Conservation (phyloP, 768 basidiomycete species). For the Termitomyces sp. region DNA sequence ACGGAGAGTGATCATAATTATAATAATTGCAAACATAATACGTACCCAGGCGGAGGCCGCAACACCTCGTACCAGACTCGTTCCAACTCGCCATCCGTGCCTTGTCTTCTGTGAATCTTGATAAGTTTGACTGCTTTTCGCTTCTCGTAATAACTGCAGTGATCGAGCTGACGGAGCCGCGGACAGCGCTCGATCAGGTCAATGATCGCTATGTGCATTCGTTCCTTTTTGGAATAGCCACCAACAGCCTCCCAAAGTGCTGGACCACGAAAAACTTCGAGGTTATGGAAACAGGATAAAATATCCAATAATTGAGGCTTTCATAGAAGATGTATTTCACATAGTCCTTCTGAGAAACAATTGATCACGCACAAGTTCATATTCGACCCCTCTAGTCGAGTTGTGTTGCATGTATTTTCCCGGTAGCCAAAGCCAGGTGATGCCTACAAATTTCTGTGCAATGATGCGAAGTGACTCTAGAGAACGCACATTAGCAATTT, state of each 20-base stretch:
- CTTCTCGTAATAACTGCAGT: slow-evolving; percentile 31
- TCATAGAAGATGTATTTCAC: background rate
- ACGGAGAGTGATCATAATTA: background rate
- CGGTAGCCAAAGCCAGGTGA: slow-evolving; percentile 40
- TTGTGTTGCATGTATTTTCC: slow-evolving; percentile 14
- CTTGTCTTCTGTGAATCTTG: slow-evolving; percentile 30
- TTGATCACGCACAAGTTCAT: slow-evolving; percentile 23
- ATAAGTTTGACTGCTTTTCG: slow-evolving; percentile 32
- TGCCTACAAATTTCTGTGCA: slow-evolving; percentile 33
- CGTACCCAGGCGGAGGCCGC: slow-evolving; percentile 27
- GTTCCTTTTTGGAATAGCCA: slow-evolving; percentile 21
- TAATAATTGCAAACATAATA: background rate
- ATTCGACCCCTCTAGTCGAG: slow-evolving; percentile 9
- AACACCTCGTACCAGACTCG: slow-evolving; percentile 30
- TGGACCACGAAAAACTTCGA: slow-evolving; percentile 40
- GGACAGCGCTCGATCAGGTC: slow-evolving; percentile 37
- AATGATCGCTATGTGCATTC: slow-evolving; percentile 40
- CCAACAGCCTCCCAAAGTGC: slow-evolving; percentile 40
- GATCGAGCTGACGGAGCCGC: slow-evolving; percentile 39
- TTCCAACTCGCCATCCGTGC: slow-evolving; percentile 19
- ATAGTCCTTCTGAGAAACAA: background rate
- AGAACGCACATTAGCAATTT: slow-evolving; percentile 26
- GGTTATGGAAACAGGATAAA: slow-evolving; percentile 36
- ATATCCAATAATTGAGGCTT: slow-evolving; percentile 38
- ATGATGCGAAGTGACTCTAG: slow-evolving; percentile 26